These are phyloP conservation scores for Chrysosporium queenslandicum DNA, from an alignment of 2,329 filamentous ascomycete species.

Conservation along the genomic window DNA sequence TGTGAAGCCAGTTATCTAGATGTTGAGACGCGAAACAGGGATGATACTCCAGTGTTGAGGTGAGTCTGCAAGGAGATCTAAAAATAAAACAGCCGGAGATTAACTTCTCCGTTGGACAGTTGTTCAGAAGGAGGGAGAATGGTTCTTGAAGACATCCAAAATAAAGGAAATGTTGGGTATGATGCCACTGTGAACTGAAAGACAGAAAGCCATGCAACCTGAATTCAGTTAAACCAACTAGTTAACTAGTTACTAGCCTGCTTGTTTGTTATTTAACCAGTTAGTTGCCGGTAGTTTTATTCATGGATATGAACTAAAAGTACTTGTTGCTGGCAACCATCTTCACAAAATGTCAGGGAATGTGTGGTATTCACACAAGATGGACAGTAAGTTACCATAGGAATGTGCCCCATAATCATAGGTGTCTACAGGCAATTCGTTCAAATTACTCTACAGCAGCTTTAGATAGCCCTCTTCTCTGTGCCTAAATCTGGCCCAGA, in stretches of 20 bases:
- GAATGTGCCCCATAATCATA: not conserved
- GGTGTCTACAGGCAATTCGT: constrained; percentile 6
- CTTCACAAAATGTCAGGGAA: too few species aligned
- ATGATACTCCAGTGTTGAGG: constrained; percentile 1
- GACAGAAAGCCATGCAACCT: not conserved
- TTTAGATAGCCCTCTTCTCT: too few species aligned
- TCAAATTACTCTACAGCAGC: not conserved
- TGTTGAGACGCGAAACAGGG: constrained; percentile 8
- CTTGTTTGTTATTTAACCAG: not conserved
- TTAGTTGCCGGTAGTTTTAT: too few species aligned
- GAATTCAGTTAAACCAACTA: too few species aligned
- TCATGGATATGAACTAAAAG: too few species aligned
- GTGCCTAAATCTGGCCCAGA: not conserved
- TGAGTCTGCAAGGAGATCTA: constrained; percentile 10
- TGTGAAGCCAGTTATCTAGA: not conserved
- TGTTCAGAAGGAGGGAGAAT: not conserved
- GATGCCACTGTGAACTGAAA: not conserved
- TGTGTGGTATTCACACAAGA: too few species aligned
- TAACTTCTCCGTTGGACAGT: not conserved
- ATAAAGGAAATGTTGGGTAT: not conserved
- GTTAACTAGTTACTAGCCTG: not conserved
- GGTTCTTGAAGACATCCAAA: not conserved
- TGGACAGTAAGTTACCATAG: too few species aligned
- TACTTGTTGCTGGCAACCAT: too few species aligned
- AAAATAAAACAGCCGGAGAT: constrained; percentile 2